phyloP scores from a whole-genome alignment of 345 rosid species.

The Citrus sp. region DNA sequence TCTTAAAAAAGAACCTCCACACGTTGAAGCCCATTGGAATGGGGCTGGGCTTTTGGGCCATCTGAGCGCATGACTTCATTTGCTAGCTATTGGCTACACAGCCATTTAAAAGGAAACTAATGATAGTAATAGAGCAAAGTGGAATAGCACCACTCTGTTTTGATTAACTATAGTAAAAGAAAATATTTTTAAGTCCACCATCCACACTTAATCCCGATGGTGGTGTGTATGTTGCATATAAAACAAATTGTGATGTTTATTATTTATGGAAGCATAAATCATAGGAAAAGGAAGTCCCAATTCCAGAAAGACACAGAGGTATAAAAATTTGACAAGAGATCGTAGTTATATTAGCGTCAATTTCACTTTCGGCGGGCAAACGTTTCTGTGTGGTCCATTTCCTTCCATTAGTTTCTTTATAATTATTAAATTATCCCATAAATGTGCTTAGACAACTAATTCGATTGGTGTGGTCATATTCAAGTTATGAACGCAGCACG shows the following conservation, averaged over 20 bases:
- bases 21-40: too few species aligned
- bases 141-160: too few species aligned
- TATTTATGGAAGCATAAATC: too few species aligned
- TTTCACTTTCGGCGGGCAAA: slow-evolving; percentile 4
- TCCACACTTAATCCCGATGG: not conserved
- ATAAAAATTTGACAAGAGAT: not conserved
- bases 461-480: not conserved
- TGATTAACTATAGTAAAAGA: too few species aligned
- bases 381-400: slow-evolving; percentile 5
- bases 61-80: too few species aligned
- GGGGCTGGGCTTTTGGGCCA: too few species aligned
- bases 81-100: too few species aligned
- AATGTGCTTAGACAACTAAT: not conserved
- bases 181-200: not conserved
- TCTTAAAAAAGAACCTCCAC: too few species aligned
- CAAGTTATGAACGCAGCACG: not conserved
- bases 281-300: not conserved
- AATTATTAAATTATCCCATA: too few species aligned
- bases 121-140: too few species aligned
- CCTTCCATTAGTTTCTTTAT: not conserved
- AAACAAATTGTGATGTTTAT: too few species aligned
- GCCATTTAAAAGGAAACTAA: too few species aligned
- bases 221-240: not conserved
- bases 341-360: not conserved
- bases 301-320: not conserved